Evolutionary conservation across 2,329 filamentous ascomycete species (phyloP), one percentile per base, ranked within the genome.

Genomic region (Diaporthe amygdali): DNA sequence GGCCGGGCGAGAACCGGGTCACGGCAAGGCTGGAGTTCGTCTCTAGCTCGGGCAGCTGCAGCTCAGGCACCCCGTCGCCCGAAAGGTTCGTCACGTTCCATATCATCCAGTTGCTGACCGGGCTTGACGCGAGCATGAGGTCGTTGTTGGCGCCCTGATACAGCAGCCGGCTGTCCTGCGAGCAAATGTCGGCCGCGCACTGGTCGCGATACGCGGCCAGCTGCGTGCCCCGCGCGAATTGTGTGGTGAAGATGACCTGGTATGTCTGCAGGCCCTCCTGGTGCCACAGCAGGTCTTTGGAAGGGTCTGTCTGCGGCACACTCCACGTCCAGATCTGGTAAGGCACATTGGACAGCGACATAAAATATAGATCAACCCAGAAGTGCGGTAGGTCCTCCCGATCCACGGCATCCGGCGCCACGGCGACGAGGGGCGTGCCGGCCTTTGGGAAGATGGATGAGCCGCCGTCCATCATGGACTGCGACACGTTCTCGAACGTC

Each of bases 401-500:
- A 12, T 56, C 66, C n/a, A 68, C 66, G 7, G 30, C 41, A 3
- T 68, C 66, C 17, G 66, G 51, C 8, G 66, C 51, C 30, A 68
- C 66, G 51, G 66, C 66, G 20, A 54, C 44, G 27, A 56, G 66
- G 1, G 66, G 66, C 30, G 66, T 68, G 30, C 39, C 66, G 12
- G 51, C 51, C 52, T 32, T 56, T 8, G 66, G 68, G n/a, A 52
- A 54, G 25, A 69, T 47, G 7, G 54, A 41, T 5, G 68, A 70
- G n/a, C 68, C 59, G 49, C 68, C 39, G 30, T 70, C 68, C 7
- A 63, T 56, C 56, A 66, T 55, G 49, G 68, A 64, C 25, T 70
- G 68, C 22, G 68, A 70, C 6, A 70, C 49, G 59, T 70, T 70
- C 37, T 70, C 68, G 47, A 70, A 70, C 12, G 49, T 52, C 68